A percentile compares a stretch with the other conserved stretches of the same genome.
Conservation (phyloP, 768 basidiomycete species). For the Pisolithus sp. region DNA sequence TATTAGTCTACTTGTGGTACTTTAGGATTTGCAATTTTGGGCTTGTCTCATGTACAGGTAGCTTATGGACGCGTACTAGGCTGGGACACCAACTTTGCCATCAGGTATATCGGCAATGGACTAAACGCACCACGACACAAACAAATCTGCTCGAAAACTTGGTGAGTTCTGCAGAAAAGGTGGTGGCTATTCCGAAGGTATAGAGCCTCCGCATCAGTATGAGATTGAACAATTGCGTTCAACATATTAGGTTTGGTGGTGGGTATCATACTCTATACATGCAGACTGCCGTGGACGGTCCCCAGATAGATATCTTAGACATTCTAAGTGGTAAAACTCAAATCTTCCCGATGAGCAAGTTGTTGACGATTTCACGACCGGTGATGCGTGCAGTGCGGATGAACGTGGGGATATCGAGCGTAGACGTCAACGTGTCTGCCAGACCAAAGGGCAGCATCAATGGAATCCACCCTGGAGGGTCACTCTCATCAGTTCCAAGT, state of each 20-base stretch:
- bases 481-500: not conserved
- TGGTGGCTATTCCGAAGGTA: no score
- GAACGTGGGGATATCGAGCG: constrained; percentile 79
- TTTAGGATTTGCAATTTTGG: not conserved
- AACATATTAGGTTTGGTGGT: no score
- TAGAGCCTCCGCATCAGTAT: no score
- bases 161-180: no score
- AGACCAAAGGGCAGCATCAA: constrained; percentile 94
- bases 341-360: constrained; percentile 83
- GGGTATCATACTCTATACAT: not conserved
- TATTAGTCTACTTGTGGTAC: not conserved
- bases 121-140: no score
- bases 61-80: no score
- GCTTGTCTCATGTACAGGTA: no score
- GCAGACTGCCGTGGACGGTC: not conserved
- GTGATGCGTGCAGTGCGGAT: constrained; percentile 75
- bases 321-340: constrained; percentile 23
- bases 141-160: no score
- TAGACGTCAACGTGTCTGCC: constrained; percentile 79
- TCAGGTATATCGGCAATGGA: no score
- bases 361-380: constrained; percentile 75
- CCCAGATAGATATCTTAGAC: not conserved
- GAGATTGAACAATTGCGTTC: no score
- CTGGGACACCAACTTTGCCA: no score
- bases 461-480: constrained; percentile 87